Conservation (phyloP, 345 rosid species). For the Brassica rapa region DNA sequence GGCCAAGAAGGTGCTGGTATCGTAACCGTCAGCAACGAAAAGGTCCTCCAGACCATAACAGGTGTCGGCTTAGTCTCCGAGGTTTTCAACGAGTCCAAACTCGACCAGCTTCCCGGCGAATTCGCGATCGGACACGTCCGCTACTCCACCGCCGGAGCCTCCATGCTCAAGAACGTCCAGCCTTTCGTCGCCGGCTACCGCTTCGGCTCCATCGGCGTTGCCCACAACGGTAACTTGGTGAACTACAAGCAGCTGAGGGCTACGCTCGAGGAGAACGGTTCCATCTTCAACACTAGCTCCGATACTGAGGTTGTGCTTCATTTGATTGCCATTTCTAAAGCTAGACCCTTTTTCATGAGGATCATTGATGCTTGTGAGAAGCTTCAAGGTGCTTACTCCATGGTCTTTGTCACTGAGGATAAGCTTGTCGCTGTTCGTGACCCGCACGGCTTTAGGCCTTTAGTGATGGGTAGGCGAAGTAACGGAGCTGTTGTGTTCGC, state of each 20-base stretch:
- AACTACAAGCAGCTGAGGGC: slow-evolving; percentile 64
- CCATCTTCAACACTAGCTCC: slow-evolving; percentile 80
- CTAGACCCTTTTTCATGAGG: slow-evolving; percentile 74
- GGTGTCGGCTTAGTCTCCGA: slow-evolving; percentile 94
- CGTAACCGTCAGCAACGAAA: slow-evolving; percentile 64
- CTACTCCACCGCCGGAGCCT: slow-evolving; percentile 81
- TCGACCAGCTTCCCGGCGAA: slow-evolving; percentile 75
- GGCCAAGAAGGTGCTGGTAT: slow-evolving; percentile 97
- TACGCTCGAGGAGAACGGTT: slow-evolving; percentile 69
- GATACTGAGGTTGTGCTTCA: slow-evolving; percentile 94
- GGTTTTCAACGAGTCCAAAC: slow-evolving; percentile 75
- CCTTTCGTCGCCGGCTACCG: slow-evolving; percentile 84
- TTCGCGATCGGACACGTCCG: slow-evolving; percentile 86
- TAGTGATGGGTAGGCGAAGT: slow-evolving; percentile 90
- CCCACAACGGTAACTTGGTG: slow-evolving; percentile 80
- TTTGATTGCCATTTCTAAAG: slow-evolving; percentile 79
- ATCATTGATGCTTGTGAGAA: slow-evolving; percentile 87
- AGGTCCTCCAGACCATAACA: slow-evolving; percentile 68
- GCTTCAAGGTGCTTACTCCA: slow-evolving; percentile 79
- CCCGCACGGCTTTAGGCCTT: slow-evolving; percentile 78
- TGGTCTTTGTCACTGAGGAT: slow-evolving; percentile 86
- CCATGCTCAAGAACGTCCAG: slow-evolving; percentile 87
- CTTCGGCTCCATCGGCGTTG: slow-evolving; percentile 83
- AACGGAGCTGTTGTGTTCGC: slow-evolving; percentile 87
- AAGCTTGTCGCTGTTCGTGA: slow-evolving; percentile 87